Evolutionary conservation across 768 basidiomycete genomes (phyloP), one percentile per base, ranked within the genome.

Genomic region (Lentinus brumalis): DNA sequence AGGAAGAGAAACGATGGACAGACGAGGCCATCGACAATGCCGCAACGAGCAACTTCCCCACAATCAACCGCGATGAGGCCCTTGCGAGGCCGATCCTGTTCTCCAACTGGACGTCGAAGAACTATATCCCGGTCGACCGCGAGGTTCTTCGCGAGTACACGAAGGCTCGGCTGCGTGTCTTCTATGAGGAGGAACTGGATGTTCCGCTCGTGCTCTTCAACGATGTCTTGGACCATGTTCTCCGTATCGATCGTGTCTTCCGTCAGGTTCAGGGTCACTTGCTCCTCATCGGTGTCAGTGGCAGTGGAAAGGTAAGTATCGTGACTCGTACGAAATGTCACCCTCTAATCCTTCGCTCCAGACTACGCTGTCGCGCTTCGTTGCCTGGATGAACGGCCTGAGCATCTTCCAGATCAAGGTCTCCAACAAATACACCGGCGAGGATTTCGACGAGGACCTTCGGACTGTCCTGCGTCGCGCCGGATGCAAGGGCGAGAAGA

Each of bases 321-420:
- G 1, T 39, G 31, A 26, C 14, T 10, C 10, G 4, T 1, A 16
- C 26, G 32, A 6, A 9, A 4, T n/a, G 49, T 21, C 60, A 59
- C 44, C 64, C 59, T 58, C 57, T 56, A 66, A 71, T 32, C 66
- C 56, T 61, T 49, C 12, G 54, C 15, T 30, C 9, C 70, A 98
- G 97, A 99, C 97, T 4, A 99, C 96, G 0, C 77, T 99, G 2
- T 97, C 97, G 41, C 89, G 97, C 50, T 99, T 99, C 73, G 97
- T 99, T 30, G 97, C 97, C 0, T 99, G 97, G 97, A 98, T 99
- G 89, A 99, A 99, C 68, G 97, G 97, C 46, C 79, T 99, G 56
- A 97, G 92, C 71, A 96, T 99, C 66, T 99, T 97, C 84, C 97
- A 99, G 73, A 97, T 99, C 82, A 98, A 98, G 73, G 97, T 98